Conservation (phyloP, 2,329 filamentous ascomycete species). For the Geosmithia morbida region DNA sequence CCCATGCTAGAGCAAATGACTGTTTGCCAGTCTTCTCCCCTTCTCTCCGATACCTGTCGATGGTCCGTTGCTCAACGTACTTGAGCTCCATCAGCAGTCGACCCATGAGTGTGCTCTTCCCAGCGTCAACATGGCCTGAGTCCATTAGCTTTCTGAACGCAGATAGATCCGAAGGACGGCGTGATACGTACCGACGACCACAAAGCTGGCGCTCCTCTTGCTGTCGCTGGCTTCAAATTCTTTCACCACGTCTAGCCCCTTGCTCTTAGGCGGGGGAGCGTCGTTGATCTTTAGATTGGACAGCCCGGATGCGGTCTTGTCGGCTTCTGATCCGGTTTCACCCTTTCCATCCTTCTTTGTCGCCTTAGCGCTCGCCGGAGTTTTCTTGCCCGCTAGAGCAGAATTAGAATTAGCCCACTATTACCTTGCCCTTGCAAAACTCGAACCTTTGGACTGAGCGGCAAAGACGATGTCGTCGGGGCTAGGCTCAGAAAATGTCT, state of each 20-base stretch:
- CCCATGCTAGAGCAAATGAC: slow-evolving; percentile 94
- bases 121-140: slow-evolving; percentile 85
- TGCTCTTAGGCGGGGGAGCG: slow-evolving; percentile 46
- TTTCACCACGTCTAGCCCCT: slow-evolving; percentile 71
- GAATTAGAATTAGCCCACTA: slow-evolving; percentile 38
- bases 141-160: neutral
- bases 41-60: slow-evolving; percentile 79
- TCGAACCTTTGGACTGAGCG: slow-evolving; percentile 83
- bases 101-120: slow-evolving; percentile 96
- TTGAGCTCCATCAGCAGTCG: slow-evolving; percentile 81
- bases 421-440: slow-evolving; percentile 33
- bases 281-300: slow-evolving; percentile 30
- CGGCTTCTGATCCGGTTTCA: slow-evolving; percentile 10
- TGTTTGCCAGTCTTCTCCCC: slow-evolving; percentile 86
- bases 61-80: slow-evolving; percentile 72
- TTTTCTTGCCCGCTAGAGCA: slow-evolving; percentile 32
- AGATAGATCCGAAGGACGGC: neutral
- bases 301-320: slow-evolving; percentile 12
- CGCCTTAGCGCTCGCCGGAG: slow-evolving; percentile 7
- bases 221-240: slow-evolving; percentile 63
- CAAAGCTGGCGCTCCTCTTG: slow-evolving; percentile 79
- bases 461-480: slow-evolving; percentile 80
- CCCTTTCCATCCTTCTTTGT: slow-evolving; percentile 14
- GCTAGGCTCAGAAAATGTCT: slow-evolving; percentile 72
- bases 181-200: slow-evolving; percentile 64